A percentile compares a stretch with the other conserved stretches of the same genome.
phyloP scores from a whole-genome alignment of 805 yeast species.

The Zygoascus biomembranicola region DNA sequence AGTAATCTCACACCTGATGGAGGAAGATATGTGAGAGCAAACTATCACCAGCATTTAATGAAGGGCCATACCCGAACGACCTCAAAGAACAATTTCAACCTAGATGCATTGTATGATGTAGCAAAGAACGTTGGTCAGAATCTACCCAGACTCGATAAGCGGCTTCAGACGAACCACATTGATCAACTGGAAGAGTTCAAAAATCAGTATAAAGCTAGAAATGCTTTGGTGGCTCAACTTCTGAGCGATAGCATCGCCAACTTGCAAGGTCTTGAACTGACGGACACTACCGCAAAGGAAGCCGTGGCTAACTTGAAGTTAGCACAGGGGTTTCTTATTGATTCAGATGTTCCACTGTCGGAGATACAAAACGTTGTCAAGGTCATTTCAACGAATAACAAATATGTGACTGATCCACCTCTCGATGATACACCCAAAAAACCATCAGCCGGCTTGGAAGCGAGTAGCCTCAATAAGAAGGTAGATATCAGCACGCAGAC shows the following conservation, averaged over 20 bases:
- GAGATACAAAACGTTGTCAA: not conserved
- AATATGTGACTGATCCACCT: not conserved
- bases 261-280: constrained; percentile 6
- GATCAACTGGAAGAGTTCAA: not conserved
- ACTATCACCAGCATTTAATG: not conserved
- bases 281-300: not conserved
- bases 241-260: constrained; percentile 6
- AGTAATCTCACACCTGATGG: constrained; percentile 15
- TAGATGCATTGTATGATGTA: constrained; percentile 12
- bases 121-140: constrained; percentile 13
- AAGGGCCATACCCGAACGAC: not conserved
- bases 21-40: not conserved
- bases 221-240: constrained; percentile 5
- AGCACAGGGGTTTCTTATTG: constrained; percentile 9
- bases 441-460: not conserved
- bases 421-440: not conserved
- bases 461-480: not conserved
- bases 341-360: not conserved
- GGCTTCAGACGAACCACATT: not conserved
- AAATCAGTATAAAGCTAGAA: not conserved
- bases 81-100: constrained; percentile 5
- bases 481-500: not conserved
- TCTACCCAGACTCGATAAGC: not conserved
- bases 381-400: not conserved
- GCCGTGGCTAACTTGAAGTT: constrained; percentile 1